Base-by-base conservation (phyloP, 1,284 basidiomycete genomes). In the Ustanciosporium gigantosporum region DNA sequence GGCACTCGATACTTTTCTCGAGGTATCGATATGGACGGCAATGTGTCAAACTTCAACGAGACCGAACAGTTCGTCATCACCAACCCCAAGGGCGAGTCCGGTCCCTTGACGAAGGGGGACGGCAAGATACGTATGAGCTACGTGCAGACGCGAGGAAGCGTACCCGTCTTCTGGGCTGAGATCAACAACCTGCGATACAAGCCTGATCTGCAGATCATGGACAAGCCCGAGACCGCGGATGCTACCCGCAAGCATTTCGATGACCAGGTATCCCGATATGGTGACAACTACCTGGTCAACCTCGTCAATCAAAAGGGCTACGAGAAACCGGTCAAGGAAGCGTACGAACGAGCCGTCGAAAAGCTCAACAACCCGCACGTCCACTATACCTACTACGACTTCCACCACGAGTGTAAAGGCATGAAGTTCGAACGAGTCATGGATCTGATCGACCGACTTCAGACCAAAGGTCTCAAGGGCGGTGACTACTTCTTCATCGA, bases 1-100 rank as follows among this genome's bases (percentile, higher is more conserved):
- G 95, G 95, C 0, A 97, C 95, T 3, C 89, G 95, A 38, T 98
- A 96, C 83, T 97, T 98, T 81, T 86, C 91, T 19, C 87, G 95
- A 46, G 95, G 95, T 14, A 84, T 98, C 68, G 91, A 98, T 77
- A 80, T 84, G 25, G 42, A 79, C 4, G 83, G 83, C 36, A 77
- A 83, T 66, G 79, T 80, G 2, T 77, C 76, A 36, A 81, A 81
- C 70, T 80, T 79, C 49, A 81, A 81, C 66, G 80, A 81, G 66
- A 80, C 79, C 13, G 80, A 81, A 46, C 76, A 78, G 41, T 84
- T 88, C 16, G 88, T 88, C 83, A 51, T 77, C 32, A 46, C 68
- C 43, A 72, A 76, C 25, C 66, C 69, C 21, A 79, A 82, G 32
- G 65, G 71, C 22, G 42, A 44, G 3, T 32, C 43, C 11, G 43